phyloP scores from a whole-genome alignment of 179 eudicot species.

The Amaranthus tricolor region DNA sequence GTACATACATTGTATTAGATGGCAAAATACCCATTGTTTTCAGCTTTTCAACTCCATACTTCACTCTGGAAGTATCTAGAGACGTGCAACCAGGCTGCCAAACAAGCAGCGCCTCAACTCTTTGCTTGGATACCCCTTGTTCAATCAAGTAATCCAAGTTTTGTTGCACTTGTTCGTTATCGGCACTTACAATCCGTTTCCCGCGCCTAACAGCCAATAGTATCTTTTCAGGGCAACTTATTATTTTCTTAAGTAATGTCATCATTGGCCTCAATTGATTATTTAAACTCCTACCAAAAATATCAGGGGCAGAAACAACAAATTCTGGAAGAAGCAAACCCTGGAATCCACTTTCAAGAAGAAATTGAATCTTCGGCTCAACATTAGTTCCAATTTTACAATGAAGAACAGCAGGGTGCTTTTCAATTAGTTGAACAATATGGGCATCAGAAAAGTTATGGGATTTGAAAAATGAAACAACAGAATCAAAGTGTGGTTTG shows the following conservation, averaged over 20 bases:
- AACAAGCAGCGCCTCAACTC: conserved; percentile 10
- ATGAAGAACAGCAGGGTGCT: background rate
- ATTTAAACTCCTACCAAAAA: conserved; percentile 13
- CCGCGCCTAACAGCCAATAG: conserved; percentile 2
- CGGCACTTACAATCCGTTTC: conserved; percentile 5
- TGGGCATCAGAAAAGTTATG: conserved; percentile 10
- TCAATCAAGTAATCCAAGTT: conserved; percentile 13
- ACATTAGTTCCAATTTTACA: conserved; percentile 4
- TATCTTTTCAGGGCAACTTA: background rate
- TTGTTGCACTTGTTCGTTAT: background rate
- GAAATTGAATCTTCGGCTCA: conserved; percentile 10
- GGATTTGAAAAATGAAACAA: conserved; percentile 7
- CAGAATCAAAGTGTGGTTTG: conserved; percentile 15
- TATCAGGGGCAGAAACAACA: background rate
- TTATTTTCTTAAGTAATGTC: background rate
- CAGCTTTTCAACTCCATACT: conserved; percentile 12
- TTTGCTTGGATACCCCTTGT: conserved; percentile 6
- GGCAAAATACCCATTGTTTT: conserved; percentile 15
- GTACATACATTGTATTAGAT: conserved; percentile 1
- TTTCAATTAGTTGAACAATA: background rate
- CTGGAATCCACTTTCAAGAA: conserved; percentile 12
- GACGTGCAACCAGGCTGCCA: conserved; percentile 13
- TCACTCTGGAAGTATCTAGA: background rate
- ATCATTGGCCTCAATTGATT: conserved; percentile 17
- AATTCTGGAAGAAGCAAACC: conserved; percentile 6